Evolutionary conservation across 2,329 filamentous ascomycete species (phyloP).

Genomic region (Trichoderma citrinoviride): DNA sequence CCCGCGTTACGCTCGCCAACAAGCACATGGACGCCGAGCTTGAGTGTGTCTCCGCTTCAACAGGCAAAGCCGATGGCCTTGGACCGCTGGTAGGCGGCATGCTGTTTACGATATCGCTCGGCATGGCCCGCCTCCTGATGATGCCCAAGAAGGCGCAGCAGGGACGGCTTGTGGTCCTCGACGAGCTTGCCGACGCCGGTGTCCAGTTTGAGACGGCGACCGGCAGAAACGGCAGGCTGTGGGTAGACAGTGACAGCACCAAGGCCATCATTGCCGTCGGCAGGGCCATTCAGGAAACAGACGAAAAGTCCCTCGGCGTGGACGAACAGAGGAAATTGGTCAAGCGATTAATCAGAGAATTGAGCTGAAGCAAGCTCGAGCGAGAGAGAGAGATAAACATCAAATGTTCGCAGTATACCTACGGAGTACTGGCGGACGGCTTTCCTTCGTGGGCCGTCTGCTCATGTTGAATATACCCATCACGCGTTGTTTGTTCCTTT

Average conservation of each 20-base stretch:
- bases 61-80: conserved; percentile 84
- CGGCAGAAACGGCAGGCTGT: conserved; percentile 86
- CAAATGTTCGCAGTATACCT: background rate
- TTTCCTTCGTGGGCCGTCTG: background rate
- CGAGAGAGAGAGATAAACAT: background rate
- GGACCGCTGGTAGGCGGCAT: conserved; percentile 83
- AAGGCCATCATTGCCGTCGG: conserved; percentile 76
- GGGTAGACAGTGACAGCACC: conserved; percentile 78
- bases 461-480: conserved; percentile 14
- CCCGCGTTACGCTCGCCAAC: conserved; percentile 73
- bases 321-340: conserved; percentile 71
- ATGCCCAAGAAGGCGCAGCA: conserved; percentile 59
- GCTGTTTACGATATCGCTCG: conserved; percentile 76
- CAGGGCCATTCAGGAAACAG: conserved; percentile 72
- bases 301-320: conserved; percentile 61
- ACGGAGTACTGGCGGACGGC: background rate
- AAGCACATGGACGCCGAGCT: conserved; percentile 86
- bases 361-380: conserved; percentile 1
- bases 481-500: conserved; percentile 1
- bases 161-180: conserved; percentile 69
- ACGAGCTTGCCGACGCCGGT: conserved; percentile 72
- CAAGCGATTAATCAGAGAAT: conserved; percentile 60
- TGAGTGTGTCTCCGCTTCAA: conserved; percentile 81
- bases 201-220: conserved; percentile 91
- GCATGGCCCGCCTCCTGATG: conserved; percentile 78